Evolutionary conservation across 2,329 filamentous ascomycete genomes (phyloP).

Genomic region (Curvularia sp.): DNA sequence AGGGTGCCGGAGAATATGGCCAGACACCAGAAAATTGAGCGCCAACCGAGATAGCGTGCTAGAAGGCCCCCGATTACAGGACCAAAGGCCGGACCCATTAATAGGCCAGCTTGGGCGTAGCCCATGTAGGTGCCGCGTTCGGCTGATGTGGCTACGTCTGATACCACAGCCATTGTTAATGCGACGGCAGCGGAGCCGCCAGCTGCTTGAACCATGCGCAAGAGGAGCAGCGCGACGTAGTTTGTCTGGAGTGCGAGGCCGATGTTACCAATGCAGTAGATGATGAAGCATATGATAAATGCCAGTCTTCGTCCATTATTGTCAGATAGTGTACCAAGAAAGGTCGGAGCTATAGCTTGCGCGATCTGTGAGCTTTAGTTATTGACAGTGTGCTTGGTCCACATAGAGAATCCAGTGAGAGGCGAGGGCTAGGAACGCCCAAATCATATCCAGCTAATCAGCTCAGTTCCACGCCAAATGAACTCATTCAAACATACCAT

Average conservation of each 20-base stretch:
- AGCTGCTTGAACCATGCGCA: conserved; percentile 50
- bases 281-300: conserved; percentile 56
- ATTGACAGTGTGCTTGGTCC: not conserved
- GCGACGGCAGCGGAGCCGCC: conserved; percentile 57
- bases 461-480: not conserved
- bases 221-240: conserved; percentile 46
- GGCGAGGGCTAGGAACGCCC: not conserved
- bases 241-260: conserved; percentile 49
- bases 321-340: conserved; percentile 62
- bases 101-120: conserved; percentile 64
- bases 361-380: conserved; percentile 36
- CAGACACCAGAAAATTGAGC: conserved; percentile 53
- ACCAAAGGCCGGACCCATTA: conserved; percentile 44
- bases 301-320: conserved; percentile 60
- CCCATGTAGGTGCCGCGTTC: conserved; percentile 78
- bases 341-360: conserved; percentile 62
- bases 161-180: conserved; percentile 73
- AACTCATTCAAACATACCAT: conserved; percentile 40
- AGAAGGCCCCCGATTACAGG: conserved; percentile 47
- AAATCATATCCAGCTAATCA: not conserved
- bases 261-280: conserved; percentile 49
- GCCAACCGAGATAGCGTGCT: conserved; percentile 47
- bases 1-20: conserved; percentile 52
- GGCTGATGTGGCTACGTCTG: conserved; percentile 72
- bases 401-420: not conserved